These are phyloP conservation scores for Candida endomychidarum DNA, from an alignment of 805 yeast species.

Conservation along the genomic window DNA sequence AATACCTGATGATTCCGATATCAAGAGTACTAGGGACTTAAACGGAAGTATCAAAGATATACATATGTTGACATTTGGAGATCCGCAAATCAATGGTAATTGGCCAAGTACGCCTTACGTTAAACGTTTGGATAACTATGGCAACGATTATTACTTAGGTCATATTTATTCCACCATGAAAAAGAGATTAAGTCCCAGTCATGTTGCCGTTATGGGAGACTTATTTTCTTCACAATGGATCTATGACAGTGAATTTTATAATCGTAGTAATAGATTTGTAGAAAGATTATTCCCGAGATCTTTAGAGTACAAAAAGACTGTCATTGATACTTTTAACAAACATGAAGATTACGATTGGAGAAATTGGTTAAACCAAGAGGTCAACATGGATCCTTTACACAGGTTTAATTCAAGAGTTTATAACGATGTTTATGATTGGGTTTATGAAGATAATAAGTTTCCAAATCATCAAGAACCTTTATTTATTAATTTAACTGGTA, in stretches of 20 bases:
- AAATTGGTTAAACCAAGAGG: slow-evolving; percentile 44
- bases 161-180: slow-evolving; percentile 75
- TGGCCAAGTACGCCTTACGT: slow-evolving; percentile 70
- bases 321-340: slow-evolving; percentile 44
- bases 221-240: slow-evolving; percentile 95
- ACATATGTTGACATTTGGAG: slow-evolving; percentile 82
- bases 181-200: slow-evolving; percentile 64
- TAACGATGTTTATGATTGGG: slow-evolving; percentile 69
- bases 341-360: slow-evolving; percentile 61
- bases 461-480: slow-evolving; percentile 56
- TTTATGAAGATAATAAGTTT: slow-evolving; percentile 23
- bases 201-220: slow-evolving; percentile 91
- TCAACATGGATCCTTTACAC: slow-evolving; percentile 30
- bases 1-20: neutral
- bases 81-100: slow-evolving; percentile 94
- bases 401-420: slow-evolving; percentile 42
- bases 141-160: slow-evolving; percentile 87
- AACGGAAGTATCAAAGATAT: slow-evolving; percentile 44
- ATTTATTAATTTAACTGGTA: slow-evolving; percentile 85
- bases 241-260: slow-evolving; percentile 77
- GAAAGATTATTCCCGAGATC: slow-evolving; percentile 68
- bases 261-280: slow-evolving; percentile 72
- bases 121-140: slow-evolving; percentile 77
- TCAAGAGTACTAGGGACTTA: slow-evolving; percentile 3
- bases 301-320: slow-evolving; percentile 47